Evolutionary conservation across 306 rosid species (phyloP), one percentile per base, ranked within the genome.

Genomic region (Canavalia gladiata): DNA sequence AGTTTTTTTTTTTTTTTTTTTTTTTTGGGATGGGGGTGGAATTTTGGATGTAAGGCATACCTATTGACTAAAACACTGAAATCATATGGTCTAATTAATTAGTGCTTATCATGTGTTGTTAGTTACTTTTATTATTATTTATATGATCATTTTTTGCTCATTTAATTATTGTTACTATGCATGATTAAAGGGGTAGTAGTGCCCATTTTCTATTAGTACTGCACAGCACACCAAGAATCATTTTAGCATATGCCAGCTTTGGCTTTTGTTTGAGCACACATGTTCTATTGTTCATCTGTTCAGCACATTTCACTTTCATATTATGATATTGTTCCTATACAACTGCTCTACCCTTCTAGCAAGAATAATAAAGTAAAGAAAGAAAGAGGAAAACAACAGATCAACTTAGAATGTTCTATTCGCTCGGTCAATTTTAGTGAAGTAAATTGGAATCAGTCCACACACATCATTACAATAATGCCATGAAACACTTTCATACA

Each of bases 181-280:
- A 18, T 18, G 25, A 18, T 18, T 18, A 18, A 18, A 18, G 25
- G 25, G 25, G 25, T 18, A 18, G 25, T 18, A 18, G 25, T 18
- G 25, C 25, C 31, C 29, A 12, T 31, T 46, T 28, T 42, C 13
- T 45, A 60, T 31, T 35, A 50, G 65, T 77, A 33, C 56, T 25
- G 35, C 41, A 11, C 74, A 49, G 66, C 82, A 65, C 74, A 77
- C 41, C 4, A 64, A 25, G 54, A 34, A 77, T 50, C 39, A 64
- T 28, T 46, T 42, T 43, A 30, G 49, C 59, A 59, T 39, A 39
- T 55, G 56, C 56, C 41, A 7, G 39, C 37, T 10, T 41, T 35
- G 8, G 37, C 7, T 3, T 1, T 2, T 64, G 52, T 42, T 13
- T 18, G 72, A 42, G 52, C 72, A 66, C 39, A 11, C 11, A 30